Percentiles rank a stretch among this genome's conserved stretches.
phyloP scores from a whole-genome alignment of 2,329 filamentous ascomycete genomes.

The Xylaria hypoxylon region DNA sequence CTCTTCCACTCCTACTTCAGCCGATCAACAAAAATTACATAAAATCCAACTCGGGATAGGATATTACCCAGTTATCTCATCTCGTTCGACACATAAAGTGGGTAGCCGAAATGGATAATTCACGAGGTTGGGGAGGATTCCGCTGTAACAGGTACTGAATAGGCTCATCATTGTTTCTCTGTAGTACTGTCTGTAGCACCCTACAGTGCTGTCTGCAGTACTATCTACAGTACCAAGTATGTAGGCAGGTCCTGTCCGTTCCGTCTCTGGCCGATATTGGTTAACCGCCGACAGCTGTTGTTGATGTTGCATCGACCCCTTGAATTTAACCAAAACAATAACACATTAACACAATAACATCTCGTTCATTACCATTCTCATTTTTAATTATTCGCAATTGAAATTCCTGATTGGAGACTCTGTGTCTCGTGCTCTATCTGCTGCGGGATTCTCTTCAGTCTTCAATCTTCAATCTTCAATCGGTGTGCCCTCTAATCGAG shows the following conservation, averaged over 20 bases:
- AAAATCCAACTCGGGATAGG: constrained; percentile 9
- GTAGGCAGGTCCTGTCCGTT: too few relatives aligned
- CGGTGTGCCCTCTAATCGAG: not conserved
- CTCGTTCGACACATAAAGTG: not conserved
- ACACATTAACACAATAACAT: constrained; percentile 8
- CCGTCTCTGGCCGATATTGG: constrained; percentile 1
- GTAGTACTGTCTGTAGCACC: too few relatives aligned
- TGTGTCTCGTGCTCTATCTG: constrained; percentile 5
- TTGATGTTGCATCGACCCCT: constrained; percentile 21
- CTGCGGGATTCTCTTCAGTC: constrained; percentile 7
- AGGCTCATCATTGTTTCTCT: not conserved
- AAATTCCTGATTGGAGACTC: not conserved
- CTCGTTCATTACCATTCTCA: not conserved
- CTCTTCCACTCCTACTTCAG: too few relatives aligned
- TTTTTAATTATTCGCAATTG: not conserved
- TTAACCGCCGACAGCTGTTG: not conserved
- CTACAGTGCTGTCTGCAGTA: too few relatives aligned
- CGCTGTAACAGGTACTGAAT: not conserved
- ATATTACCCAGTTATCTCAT: constrained; percentile 7
- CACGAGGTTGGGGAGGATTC: constrained; percentile 26
- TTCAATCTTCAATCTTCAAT: too few relatives aligned
- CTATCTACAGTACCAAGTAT: too few relatives aligned
- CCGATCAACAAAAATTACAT: constrained; percentile 12
- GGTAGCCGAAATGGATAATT: constrained; percentile 8
- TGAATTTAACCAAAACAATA: constrained; percentile 20